phyloP scores from a whole-genome alignment of 306 rosid species.

The Cucumis hystrix region DNA sequence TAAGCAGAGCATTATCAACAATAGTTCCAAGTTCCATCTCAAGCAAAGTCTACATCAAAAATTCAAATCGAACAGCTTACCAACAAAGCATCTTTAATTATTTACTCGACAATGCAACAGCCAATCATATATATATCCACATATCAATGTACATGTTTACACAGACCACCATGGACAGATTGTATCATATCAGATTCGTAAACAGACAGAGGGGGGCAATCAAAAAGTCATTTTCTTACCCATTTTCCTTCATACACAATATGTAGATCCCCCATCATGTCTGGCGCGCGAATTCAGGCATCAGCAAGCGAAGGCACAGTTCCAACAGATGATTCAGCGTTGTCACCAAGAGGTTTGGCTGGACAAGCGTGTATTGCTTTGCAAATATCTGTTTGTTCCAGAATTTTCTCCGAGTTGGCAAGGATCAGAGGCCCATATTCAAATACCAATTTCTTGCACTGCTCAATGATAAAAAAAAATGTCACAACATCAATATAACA shows the following conservation, averaged over 20 bases:
- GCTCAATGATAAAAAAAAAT: slow-evolving; percentile 14
- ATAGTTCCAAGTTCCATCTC: not conserved
- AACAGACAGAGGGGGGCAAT: not conserved
- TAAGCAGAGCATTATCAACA: not conserved
- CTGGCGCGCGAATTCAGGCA: not conserved
- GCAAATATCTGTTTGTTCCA: slow-evolving; percentile 63
- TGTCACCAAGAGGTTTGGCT: not conserved
- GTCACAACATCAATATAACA: not conserved
- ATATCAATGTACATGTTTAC: not conserved
- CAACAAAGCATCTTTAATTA: not conserved
- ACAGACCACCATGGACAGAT: not conserved
- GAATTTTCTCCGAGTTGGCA: slow-evolving; percentile 57
- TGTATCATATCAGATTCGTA: not conserved
- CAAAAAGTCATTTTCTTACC: not conserved
- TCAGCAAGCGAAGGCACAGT: not conserved
- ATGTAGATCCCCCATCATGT: not conserved
- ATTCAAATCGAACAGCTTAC: not conserved
- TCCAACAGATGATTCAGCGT: not conserved
- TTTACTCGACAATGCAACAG: not conserved
- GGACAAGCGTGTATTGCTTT: slow-evolving; percentile 53
- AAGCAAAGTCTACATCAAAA: not conserved
- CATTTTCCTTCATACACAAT: not conserved
- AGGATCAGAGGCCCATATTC: slow-evolving; percentile 57
- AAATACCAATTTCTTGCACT: slow-evolving; percentile 77
- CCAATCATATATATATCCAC: not conserved